A percentile compares a stretch with the other conserved stretches of the same genome.
Conservation (phyloP, 177 flowering plant species). For the Tripterygium wilfordii region DNA sequence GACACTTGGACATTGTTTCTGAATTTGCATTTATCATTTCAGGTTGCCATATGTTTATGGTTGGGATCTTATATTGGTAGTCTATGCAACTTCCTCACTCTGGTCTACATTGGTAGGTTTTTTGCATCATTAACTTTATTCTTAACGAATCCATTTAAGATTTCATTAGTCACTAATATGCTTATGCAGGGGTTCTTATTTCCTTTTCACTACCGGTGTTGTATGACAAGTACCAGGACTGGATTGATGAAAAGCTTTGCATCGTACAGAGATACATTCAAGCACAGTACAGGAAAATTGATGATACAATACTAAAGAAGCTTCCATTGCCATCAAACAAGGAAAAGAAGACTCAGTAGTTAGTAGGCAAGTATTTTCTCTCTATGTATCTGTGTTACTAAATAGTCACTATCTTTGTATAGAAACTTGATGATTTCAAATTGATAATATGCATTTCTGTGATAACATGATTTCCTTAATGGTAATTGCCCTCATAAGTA, state of each 20-base stretch:
- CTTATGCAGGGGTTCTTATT: constrained; percentile 57
- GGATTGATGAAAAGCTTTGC: constrained; percentile 58
- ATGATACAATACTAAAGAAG: constrained; percentile 49
- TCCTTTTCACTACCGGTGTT: constrained; percentile 63
- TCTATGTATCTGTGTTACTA: too few relatives aligned
- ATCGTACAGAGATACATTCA: constrained; percentile 24
- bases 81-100: constrained; percentile 69
- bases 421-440: too few relatives aligned
- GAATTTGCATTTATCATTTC: too few relatives aligned
- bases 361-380: too few relatives aligned
- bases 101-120: constrained; percentile 68
- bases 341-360: constrained; percentile 75
- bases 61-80: constrained; percentile 67
- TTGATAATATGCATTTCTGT: too few relatives aligned
- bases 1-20: too few relatives aligned
- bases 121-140: background rate
- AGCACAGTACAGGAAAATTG: constrained; percentile 51
- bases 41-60: constrained; percentile 70
- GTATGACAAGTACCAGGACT: constrained; percentile 72
- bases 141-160: background rate
- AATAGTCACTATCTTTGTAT: too few relatives aligned
- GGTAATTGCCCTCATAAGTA: too few relatives aligned
- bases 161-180: background rate
- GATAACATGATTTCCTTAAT: too few relatives aligned
- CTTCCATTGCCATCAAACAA: constrained; percentile 37